phyloP scores from a whole-genome alignment of 768 basidiomycete species.

The Lactarius sp. region DNA sequence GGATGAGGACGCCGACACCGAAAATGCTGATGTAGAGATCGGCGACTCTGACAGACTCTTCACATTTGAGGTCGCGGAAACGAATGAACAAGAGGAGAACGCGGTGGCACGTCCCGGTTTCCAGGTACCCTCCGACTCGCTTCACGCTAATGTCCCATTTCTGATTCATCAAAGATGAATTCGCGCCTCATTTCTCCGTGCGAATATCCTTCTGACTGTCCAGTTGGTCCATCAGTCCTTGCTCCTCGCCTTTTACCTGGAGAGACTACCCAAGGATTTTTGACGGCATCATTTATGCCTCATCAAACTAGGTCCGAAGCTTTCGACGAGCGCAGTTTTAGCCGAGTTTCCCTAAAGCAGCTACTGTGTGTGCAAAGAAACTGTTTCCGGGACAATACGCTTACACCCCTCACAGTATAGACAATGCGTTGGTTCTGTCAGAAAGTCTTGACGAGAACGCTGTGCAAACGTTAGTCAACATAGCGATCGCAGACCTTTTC shows the following conservation, averaged over 20 bases:
- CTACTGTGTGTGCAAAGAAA: conserved; percentile 18
- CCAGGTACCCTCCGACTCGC: conserved; percentile 31
- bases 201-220: background rate
- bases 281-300: background rate
- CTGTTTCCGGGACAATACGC: too few relatives aligned
- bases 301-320: background rate
- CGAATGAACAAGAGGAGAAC: conserved; percentile 50
- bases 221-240: background rate
- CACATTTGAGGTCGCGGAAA: conserved; percentile 50
- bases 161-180: conserved; percentile 6
- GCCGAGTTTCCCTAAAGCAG: background rate
- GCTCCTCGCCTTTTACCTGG: conserved; percentile 15
- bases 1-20: conserved; percentile 29
- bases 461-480: background rate
- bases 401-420: background rate
- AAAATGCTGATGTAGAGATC: conserved; percentile 35
- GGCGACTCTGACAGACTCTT: conserved; percentile 45
- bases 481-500: background rate
- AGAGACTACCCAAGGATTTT: conserved; percentile 25
- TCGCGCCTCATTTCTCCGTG: background rate
- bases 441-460: conserved; percentile 1
- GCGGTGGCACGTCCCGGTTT: conserved; percentile 44
- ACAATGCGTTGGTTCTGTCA: background rate
- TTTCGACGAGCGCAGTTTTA: background rate
- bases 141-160: background rate